Conservation (phyloP, 2,329 filamentous ascomycete genomes). For the Amylocarpus encephaloides region DNA sequence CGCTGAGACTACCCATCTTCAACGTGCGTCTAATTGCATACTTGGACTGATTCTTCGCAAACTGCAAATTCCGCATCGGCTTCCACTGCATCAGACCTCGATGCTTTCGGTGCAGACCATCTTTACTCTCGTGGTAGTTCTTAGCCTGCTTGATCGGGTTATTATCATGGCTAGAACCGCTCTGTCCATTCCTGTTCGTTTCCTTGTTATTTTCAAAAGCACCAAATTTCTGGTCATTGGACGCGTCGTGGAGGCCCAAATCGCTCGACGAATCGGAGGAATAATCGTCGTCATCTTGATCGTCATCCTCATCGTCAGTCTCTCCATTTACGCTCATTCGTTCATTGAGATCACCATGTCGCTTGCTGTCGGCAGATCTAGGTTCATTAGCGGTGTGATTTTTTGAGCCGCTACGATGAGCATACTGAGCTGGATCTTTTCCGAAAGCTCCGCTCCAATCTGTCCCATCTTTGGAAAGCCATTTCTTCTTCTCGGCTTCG, state of each 20-base stretch:
- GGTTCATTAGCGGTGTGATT: constrained; percentile 1
- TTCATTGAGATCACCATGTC: constrained; percentile 8
- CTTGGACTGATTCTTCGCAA: constrained; percentile 81
- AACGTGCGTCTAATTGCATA: constrained; percentile 71
- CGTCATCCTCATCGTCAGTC: constrained; percentile 17
- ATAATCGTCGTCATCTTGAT: constrained; percentile 21
- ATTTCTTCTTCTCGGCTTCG: constrained; percentile 67
- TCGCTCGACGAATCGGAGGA: constrained; percentile 33
- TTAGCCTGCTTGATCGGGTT: constrained; percentile 53
- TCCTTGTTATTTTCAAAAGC: neutral
- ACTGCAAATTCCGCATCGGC: constrained; percentile 76
- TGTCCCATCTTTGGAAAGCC: constrained; percentile 71
- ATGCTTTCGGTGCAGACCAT: constrained; percentile 77
- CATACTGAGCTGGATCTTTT: constrained; percentile 53
- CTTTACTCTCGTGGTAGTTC: constrained; percentile 60
- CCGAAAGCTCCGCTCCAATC: constrained; percentile 89
- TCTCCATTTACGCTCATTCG: constrained; percentile 30
- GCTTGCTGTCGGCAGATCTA: constrained; percentile 9
- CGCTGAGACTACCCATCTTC: constrained; percentile 69
- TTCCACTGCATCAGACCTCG: constrained; percentile 93
- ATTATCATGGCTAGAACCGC: constrained; percentile 29
- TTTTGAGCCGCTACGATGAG: constrained; percentile 7
- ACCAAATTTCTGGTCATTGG: constrained; percentile 3
- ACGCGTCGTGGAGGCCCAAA: constrained; percentile 54
- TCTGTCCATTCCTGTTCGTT: neutral